phyloP scores from a whole-genome alignment of 768 basidiomycete species.

The Termitomyces titanicus region DNA sequence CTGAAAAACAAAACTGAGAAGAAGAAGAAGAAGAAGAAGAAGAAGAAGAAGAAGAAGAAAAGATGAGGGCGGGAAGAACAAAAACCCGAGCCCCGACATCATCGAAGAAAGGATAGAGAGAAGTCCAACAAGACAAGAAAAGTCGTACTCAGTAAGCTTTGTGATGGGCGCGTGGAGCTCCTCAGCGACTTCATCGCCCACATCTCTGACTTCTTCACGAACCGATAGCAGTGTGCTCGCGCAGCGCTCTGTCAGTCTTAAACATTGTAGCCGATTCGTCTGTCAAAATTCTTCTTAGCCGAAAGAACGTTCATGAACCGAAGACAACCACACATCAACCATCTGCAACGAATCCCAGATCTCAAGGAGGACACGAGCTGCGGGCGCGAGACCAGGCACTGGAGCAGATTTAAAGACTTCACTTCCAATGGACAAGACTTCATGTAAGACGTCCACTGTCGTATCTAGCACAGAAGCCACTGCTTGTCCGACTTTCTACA shows the following conservation, averaged over 20 bases:
- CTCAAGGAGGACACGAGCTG: conserved; percentile 45
- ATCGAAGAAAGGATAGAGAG: too few relatives aligned
- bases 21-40: too few relatives aligned
- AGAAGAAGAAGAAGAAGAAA: too few relatives aligned
- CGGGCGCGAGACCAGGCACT: conserved; percentile 48
- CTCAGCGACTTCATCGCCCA: conserved; percentile 44
- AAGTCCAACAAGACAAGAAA: too few relatives aligned
- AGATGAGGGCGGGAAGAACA: too few relatives aligned
- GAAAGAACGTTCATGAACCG: background rate
- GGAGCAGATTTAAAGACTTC: conserved; percentile 51
- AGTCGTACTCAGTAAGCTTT: conserved; percentile 52
- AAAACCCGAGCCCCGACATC: too few relatives aligned
- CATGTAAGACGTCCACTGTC: conserved; percentile 38
- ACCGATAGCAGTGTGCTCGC: conserved; percentile 64
- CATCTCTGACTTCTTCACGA: conserved; percentile 54
- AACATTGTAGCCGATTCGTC: conserved; percentile 68
- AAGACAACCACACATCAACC: conserved; percentile 53
- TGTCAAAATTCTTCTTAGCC: conserved; percentile 19
- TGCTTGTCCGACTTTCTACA: conserved; percentile 32
- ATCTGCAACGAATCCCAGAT: conserved; percentile 62
- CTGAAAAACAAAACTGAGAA: too few relatives aligned
- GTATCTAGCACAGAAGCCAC: conserved; percentile 37
- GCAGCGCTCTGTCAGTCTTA: conserved; percentile 71
- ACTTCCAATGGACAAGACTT: conserved; percentile 36
- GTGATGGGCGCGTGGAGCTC: conserved; percentile 49